Percentiles rank a stretch among this genome's conserved stretches.
phyloP scores from a whole-genome alignment of 176 grass and related monocot genomes.

The Hordeum marinum region DNA sequence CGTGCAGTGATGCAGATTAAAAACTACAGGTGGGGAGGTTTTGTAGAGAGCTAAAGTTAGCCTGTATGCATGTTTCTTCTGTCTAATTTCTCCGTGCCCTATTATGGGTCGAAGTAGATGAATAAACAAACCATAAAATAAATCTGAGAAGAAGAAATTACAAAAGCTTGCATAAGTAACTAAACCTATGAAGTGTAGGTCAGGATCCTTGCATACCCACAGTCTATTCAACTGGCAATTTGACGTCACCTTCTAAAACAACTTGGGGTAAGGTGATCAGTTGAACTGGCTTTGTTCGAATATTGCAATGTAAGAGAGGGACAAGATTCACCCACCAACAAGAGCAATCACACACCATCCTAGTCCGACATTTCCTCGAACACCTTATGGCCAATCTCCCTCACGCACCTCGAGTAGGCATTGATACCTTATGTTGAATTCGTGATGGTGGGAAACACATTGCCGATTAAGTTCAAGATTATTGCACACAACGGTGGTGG shows the following conservation, averaged over 20 bases:
- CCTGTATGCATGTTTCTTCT: neutral
- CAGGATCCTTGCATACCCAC: neutral
- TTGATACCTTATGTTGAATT: neutral
- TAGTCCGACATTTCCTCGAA: neutral
- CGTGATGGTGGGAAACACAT: neutral
- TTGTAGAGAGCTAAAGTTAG: conserved; percentile 35
- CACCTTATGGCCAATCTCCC: neutral
- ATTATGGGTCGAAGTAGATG: neutral
- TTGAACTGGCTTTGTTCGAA: neutral
- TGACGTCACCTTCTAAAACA: neutral
- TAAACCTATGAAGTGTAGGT: neutral
- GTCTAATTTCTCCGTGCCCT: neutral
- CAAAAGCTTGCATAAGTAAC: neutral
- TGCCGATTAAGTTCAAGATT: neutral
- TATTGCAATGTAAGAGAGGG: neutral
- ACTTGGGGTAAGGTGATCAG: neutral
- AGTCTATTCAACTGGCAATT: neutral
- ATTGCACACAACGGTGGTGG: neutral
- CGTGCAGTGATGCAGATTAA: neutral
- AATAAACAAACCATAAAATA: neutral
- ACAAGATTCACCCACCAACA: neutral
- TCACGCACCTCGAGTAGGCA: neutral
- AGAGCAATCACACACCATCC: neutral
- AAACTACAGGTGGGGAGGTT: conserved; percentile 12
- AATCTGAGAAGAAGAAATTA: neutral